phyloP scores from a whole-genome alignment of 768 basidiomycete species.

The Lentinula lateritia region DNA sequence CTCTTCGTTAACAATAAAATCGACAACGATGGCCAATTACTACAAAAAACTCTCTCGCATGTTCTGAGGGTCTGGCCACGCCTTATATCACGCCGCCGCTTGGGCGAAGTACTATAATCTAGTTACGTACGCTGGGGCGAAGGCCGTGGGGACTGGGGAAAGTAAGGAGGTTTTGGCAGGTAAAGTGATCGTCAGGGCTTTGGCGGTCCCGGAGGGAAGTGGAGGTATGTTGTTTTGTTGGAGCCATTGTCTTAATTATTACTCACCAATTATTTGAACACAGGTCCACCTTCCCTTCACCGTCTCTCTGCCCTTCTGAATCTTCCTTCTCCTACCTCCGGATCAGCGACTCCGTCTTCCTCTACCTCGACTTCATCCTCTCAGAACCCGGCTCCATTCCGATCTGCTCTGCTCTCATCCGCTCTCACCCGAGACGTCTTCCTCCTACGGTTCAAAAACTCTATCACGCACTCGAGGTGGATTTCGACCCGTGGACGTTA shows the following conservation, averaged over 20 bases:
- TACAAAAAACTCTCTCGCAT: too few species aligned
- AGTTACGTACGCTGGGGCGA: conserved; percentile 71
- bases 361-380: not conserved
- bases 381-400: conserved; percentile 62
- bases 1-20: too few species aligned
- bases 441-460: conserved; percentile 69
- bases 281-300: conserved; percentile 28
- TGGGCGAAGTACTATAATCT: conserved; percentile 84
- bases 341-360: not conserved
- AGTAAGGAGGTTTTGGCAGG: conserved; percentile 79
- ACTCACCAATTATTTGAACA: not conserved
- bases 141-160: conserved; percentile 50
- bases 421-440: conserved; percentile 84
- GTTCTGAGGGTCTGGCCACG: conserved; percentile 90
- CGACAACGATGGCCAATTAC: too few species aligned
- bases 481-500: conserved; percentile 88
- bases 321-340: conserved; percentile 30
- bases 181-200: conserved; percentile 86
- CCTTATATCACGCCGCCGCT: conserved; percentile 93
- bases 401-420: conserved; percentile 80
- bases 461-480: conserved; percentile 86
- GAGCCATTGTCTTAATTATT: not conserved
- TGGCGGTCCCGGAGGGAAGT: conserved; percentile 84
- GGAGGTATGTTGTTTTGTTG: not conserved
- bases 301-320: conserved; percentile 84